Evolutionary conservation across 2,329 filamentous ascomycete genomes (phyloP).

Genomic region (Fusarium marasasianum): DNA sequence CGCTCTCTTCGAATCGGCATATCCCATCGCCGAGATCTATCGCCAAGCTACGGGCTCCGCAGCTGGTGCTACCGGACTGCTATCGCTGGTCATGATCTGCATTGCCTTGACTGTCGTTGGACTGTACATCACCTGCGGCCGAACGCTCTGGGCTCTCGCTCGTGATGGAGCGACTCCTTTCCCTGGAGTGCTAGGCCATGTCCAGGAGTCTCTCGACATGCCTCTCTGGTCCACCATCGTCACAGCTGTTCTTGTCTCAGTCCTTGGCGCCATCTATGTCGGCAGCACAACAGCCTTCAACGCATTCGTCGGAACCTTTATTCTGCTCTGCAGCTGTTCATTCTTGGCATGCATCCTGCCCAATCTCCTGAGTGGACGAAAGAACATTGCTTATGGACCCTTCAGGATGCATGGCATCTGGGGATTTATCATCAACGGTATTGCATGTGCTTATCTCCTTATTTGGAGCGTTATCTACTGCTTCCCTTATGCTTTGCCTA

Average conservation of each 20-base stretch:
- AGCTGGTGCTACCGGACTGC: conserved; percentile 60
- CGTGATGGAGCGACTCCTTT: conserved; percentile 52
- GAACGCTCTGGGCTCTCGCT: conserved; percentile 53
- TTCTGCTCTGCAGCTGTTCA: conserved; percentile 48
- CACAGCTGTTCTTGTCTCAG: conserved; percentile 55
- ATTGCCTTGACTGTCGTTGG: conserved; percentile 50
- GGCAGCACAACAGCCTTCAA: conserved; percentile 73
- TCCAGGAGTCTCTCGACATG: conserved; percentile 46
- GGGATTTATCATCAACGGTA: conserved; percentile 61
- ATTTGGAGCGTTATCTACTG: conserved; percentile 72
- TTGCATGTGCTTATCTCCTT: conserved; percentile 66
- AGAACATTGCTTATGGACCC: conserved; percentile 58
- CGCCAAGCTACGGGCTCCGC: conserved; percentile 63
- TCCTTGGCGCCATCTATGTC: conserved; percentile 72
- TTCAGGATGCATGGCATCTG: conserved; percentile 62
- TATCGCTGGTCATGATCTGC: conserved; percentile 53
- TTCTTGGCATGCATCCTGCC: conserved; percentile 72
- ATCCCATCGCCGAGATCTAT: conserved; percentile 75
- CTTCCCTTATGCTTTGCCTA: conserved; percentile 62
- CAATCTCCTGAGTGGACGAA: conserved; percentile 56
- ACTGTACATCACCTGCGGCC: conserved; percentile 51
- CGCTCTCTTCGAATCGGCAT: conserved; percentile 59
- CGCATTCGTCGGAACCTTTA: conserved; percentile 67
- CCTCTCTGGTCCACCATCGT: conserved; percentile 59
- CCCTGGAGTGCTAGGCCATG: conserved; percentile 41